Percentiles rank a stretch among this genome's conserved stretches.
These are phyloP conservation scores for Rhododendron mucronatum DNA, from an alignment of 148 eudicot genomes.

Conservation along the genomic window DNA sequence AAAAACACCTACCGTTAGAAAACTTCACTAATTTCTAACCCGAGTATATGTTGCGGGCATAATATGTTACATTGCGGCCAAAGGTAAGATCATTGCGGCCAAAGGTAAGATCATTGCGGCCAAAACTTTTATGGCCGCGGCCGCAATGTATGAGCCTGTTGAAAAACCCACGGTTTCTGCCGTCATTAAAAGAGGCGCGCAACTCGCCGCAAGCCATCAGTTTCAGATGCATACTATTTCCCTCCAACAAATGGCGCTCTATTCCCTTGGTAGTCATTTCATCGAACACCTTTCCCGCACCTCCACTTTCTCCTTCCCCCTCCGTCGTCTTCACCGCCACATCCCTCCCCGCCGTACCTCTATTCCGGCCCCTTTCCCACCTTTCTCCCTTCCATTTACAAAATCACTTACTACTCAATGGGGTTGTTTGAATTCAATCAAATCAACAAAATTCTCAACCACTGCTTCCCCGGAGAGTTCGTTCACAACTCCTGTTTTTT, in stretches of 20 bases:
- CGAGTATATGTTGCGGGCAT: too few relatives aligned
- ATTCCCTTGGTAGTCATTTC: constrained; percentile 44
- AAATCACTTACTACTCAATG: background rate
- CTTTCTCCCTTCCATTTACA: background rate
- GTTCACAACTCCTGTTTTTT: constrained; percentile 17
- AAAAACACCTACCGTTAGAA: too few relatives aligned
- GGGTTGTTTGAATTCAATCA: constrained; percentile 17
- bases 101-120: background rate
- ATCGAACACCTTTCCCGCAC: constrained; percentile 68
- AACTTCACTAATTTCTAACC: too few relatives aligned
- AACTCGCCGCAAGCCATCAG: background rate
- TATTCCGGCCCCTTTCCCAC: background rate
- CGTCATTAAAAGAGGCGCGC: background rate
- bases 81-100: too few relatives aligned
- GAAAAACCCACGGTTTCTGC: background rate
- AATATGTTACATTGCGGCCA: too few relatives aligned
- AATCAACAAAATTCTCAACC: constrained; percentile 16
- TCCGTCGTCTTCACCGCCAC: constrained; percentile 20
- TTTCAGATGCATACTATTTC: background rate
- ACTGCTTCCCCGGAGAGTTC: constrained; percentile 19
- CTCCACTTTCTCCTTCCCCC: constrained; percentile 12
- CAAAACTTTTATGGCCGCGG: background rate
- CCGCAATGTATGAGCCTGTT: too few relatives aligned
- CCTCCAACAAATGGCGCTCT: constrained; percentile 2
- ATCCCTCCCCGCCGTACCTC: constrained; percentile 11